Base-by-base conservation (phyloP, 2,329 filamentous ascomycete genomes). In the Phyllosticta citrichinensis region DNA sequence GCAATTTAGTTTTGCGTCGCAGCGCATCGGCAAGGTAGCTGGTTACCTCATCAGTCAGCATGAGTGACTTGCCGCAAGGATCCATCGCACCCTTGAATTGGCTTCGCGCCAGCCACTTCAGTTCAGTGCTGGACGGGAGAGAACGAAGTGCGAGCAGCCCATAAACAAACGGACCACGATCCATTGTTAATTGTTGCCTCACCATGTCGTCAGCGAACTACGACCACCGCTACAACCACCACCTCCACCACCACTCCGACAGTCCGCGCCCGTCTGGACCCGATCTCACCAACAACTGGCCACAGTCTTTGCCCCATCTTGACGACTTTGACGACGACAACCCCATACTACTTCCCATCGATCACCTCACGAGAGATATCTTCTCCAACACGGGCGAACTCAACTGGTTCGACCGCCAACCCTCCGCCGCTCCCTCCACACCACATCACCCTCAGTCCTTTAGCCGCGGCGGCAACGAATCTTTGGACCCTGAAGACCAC, bases 201-300 rank as follows among this genome's bases (percentile, higher is more conserved):
- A n/a, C 40, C 40, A 47, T 47, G 40, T 47, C 40, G 14, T 47
- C 17, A 17, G 17, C 40, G 12, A 47, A n/a, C 40, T n/a, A n/a
- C 40, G n/a, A 47, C 40, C 40, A 14, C 40, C 6, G 14, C 40
- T n/a, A n/a, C 14, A 8, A 5, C 40, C n/a, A 47, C 40, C 6
- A 47, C 40, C 40, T 47, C 40, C 20, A 53, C 52, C 11, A 53
- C 19, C 52, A 10, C 19, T 5, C 52, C 52, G 20, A 53, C 52
- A 27, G 52, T 53, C 24, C 52, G 19, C 52, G 54, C 12, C 22
- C 24, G 10, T 27, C 22, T 33, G 54, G 33, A 8, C n/a, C 57
- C 65, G 70, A 69, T 65, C 66, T 71, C 61, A 67, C 69, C 64
- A 65, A 63, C 63, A 68, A 71, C 56, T 47, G 40, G 40, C 40